Percentiles rank a stretch among this genome's conserved stretches.
phyloP scores from a whole-genome alignment of 495 filamentous ascomycete genomes.

The Aspergillus steynii region DNA sequence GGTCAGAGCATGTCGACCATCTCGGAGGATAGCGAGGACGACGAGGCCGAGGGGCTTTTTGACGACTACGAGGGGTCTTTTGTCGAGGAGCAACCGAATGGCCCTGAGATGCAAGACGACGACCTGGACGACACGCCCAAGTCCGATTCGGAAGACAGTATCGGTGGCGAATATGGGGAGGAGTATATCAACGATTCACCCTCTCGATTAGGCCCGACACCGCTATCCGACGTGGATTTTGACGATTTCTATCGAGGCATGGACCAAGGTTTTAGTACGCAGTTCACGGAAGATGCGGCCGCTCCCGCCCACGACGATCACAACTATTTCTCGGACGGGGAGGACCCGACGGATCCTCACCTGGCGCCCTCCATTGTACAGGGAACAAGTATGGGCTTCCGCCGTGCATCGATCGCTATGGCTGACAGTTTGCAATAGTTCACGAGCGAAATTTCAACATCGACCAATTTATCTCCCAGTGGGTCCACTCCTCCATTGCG shows the following conservation, averaged over 20 bases:
- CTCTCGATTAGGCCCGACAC: neutral
- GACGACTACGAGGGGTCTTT: conserved; percentile 30
- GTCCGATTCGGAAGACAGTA: conserved; percentile 39
- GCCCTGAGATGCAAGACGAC: conserved; percentile 21
- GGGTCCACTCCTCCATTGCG: conserved; percentile 33
- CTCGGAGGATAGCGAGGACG: conserved; percentile 25
- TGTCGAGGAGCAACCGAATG: conserved; percentile 17
- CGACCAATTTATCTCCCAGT: conserved; percentile 46
- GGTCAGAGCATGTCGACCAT: conserved; percentile 24
- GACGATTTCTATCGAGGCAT: conserved; percentile 37
- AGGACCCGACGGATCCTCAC: conserved; percentile 21
- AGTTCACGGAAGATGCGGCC: conserved; percentile 17
- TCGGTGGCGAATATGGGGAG: conserved; percentile 21
- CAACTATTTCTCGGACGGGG: conserved; percentile 22
- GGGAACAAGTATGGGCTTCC: conserved; percentile 35
- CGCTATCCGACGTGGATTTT: conserved; percentile 32
- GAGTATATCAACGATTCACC: conserved; percentile 8
- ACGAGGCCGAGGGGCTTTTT: conserved; percentile 24
- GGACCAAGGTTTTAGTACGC: conserved; percentile 19
- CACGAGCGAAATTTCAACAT: conserved; percentile 46
- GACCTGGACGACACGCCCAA: conserved; percentile 37
- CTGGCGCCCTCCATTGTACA: conserved; percentile 35
- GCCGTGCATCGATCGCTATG: neutral
- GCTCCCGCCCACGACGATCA: conserved; percentile 20
- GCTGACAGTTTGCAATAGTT: conserved; percentile 27